Evolutionary conservation across 257 asterid genomes (phyloP).

Genomic region (Gardenia jasminoides): DNA sequence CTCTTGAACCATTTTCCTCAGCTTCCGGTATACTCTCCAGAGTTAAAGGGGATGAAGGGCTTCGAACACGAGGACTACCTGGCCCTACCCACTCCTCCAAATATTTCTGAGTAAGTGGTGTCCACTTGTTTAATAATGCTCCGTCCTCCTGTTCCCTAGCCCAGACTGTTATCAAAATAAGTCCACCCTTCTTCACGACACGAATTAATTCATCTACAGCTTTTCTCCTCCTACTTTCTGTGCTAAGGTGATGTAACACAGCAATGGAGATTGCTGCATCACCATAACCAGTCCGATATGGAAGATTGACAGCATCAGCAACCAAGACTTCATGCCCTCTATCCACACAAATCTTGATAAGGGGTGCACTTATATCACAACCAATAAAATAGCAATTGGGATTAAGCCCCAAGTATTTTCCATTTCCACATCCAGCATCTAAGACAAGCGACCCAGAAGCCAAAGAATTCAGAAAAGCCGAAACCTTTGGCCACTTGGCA

Average conservation of each 20-base stretch:
- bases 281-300: slow-evolving; percentile 76
- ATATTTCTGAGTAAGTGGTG: slow-evolving; percentile 75
- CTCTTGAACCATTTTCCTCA: slow-evolving; percentile 46
- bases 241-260: slow-evolving; percentile 92
- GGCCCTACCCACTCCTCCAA: slow-evolving; percentile 90
- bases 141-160: slow-evolving; percentile 93
- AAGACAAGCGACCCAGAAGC: slow-evolving; percentile 73
- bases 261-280: slow-evolving; percentile 98
- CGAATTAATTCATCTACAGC: slow-evolving; percentile 90
- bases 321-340: slow-evolving; percentile 86
- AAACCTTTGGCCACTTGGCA: slow-evolving; percentile 99
- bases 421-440: slow-evolving; percentile 97
- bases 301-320: slow-evolving; percentile 93
- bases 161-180: slow-evolving; percentile 92
- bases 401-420: slow-evolving; percentile 84
- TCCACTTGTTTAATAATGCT: slow-evolving; percentile 81
- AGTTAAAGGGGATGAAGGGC: slow-evolving; percentile 46
- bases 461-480: slow-evolving; percentile 66
- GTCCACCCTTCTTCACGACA: slow-evolving; percentile 71
- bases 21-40: slow-evolving; percentile 78
- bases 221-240: slow-evolving; percentile 75
- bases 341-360: slow-evolving; percentile 68
- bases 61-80: slow-evolving; percentile 65
- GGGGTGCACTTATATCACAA: slow-evolving; percentile 84
- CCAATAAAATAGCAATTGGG: slow-evolving; percentile 71